Evolutionary conservation across 495 filamentous ascomycete species (phyloP).

Genomic region (Talaromyces liani): DNA sequence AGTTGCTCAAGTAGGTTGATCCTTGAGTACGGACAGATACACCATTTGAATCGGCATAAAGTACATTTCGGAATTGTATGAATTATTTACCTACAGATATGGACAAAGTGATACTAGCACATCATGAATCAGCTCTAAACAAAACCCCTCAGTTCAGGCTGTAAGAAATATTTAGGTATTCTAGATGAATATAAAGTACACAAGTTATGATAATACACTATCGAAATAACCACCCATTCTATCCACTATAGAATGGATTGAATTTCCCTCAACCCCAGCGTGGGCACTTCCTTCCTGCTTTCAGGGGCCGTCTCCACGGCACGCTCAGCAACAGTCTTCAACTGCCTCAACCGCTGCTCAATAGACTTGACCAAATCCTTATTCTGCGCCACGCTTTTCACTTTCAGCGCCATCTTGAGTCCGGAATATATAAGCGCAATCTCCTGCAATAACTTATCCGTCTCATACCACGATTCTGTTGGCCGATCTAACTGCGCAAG

Average conservation of each 20-base stretch:
- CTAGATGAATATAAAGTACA: neutral
- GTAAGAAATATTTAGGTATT: neutral
- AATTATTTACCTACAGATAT: neutral
- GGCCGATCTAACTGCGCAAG: slow-evolving; percentile 15
- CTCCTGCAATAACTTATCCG: slow-evolving; percentile 21
- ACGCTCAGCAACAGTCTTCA: slow-evolving; percentile 15
- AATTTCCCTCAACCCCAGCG: slow-evolving; percentile 10
- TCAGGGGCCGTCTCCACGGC: slow-evolving; percentile 18
- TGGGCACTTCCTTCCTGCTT: slow-evolving; percentile 11
- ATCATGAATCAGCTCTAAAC: neutral
- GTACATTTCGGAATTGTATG: neutral
- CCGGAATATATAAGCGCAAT: slow-evolving; percentile 25
- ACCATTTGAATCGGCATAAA: neutral
- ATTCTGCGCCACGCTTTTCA: slow-evolving; percentile 14
- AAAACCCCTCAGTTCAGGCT: too few species aligned
- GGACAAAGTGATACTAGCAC: neutral
- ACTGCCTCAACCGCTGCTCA: slow-evolving; percentile 14
- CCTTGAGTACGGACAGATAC: neutral
- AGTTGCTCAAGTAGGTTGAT: slow-evolving; percentile 10
- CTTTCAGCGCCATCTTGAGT: slow-evolving; percentile 19
- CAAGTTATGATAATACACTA: slow-evolving; percentile 2
- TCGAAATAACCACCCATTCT: neutral
- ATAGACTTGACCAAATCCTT: slow-evolving; percentile 10
- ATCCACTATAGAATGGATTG: neutral
- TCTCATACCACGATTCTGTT: slow-evolving; percentile 8